phyloP scores from a whole-genome alignment of 139 green algal species.

The Tetraselmis striata region DNA sequence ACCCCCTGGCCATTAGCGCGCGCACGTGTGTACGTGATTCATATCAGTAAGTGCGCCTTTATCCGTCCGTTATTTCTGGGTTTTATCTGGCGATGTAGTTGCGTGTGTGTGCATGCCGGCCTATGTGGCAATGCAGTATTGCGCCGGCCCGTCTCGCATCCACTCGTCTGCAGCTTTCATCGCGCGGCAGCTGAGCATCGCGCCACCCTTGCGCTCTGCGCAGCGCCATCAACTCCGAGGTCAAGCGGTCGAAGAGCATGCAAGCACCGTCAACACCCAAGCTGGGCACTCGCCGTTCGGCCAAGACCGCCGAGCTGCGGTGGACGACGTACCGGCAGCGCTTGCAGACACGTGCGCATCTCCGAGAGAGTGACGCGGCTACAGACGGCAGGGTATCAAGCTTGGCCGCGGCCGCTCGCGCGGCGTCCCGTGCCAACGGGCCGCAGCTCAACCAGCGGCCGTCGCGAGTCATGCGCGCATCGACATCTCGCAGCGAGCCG shows the following conservation, averaged over 20 bases:
- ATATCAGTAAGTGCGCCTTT: not conserved
- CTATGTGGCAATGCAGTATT: too few relatives aligned
- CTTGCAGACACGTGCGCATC: not conserved
- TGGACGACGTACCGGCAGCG: not conserved
- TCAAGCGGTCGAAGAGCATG: not conserved
- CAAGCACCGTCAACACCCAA: not conserved
- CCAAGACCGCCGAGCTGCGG: not conserved
- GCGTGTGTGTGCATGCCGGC: too few relatives aligned
- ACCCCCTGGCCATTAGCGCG: not conserved
- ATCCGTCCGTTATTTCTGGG: not conserved
- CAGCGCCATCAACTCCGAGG: not conserved
- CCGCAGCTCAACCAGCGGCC: not conserved
- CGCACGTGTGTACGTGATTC: not conserved
- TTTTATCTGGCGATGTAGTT: not conserved
- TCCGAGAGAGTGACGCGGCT: not conserved
- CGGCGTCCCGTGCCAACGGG: not conserved
- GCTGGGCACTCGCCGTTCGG: too few relatives aligned
- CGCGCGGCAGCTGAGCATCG: not conserved
- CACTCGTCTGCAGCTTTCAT: not conserved
- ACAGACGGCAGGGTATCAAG: not conserved
- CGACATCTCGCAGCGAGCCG: not conserved
- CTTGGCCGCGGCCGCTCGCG: not conserved
- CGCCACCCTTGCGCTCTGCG: not conserved
- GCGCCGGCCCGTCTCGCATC: too few relatives aligned
- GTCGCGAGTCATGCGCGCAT: not conserved